Conservation (phyloP, 2,329 filamentous ascomycete genomes). For the Penicillium nordicum region DNA sequence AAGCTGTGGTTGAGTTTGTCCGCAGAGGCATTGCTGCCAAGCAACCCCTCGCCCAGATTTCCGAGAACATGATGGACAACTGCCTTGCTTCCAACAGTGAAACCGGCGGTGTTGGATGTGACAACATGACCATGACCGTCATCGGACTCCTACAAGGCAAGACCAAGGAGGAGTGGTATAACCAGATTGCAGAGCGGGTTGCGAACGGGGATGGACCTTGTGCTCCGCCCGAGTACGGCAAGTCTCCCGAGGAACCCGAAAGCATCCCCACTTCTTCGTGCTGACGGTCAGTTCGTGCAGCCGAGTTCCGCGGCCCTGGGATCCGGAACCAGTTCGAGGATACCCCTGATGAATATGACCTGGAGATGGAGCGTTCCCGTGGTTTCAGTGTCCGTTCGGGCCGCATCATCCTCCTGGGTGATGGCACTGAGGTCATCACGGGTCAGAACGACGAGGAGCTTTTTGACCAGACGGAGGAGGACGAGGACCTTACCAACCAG, state of each 20-base stretch:
- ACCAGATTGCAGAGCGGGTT: constrained; percentile 88
- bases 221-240: constrained; percentile 99
- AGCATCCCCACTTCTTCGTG: constrained; percentile 36
- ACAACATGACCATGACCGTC: constrained; percentile 99
- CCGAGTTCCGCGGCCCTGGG: constrained; percentile 79
- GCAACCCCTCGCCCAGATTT: constrained; percentile 90
- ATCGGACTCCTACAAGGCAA: constrained; percentile 86
- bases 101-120: constrained; percentile 94
- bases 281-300: constrained; percentile 52
- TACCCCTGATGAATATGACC: constrained; percentile 59
- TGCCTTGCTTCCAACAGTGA: constrained; percentile 97
- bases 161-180: constrained; percentile 97
- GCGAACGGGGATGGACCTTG: constrained; percentile 96
- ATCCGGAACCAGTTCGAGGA: constrained; percentile 81
- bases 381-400: constrained; percentile 72
- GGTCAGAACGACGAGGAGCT: constrained; percentile 88
- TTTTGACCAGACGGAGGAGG: constrained; percentile 85
- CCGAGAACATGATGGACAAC: constrained; percentile 99
- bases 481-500: constrained; percentile 81
- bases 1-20: constrained; percentile 95
- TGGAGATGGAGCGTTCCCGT: constrained; percentile 53
- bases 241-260: constrained; percentile 54
- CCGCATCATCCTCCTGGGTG: constrained; percentile 89
- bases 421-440: constrained; percentile 88
- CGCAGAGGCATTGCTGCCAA: constrained; percentile 93